Evolutionary conservation across 768 basidiomycete species (phyloP).

Genomic region (Boletus subcaerulescens): DNA sequence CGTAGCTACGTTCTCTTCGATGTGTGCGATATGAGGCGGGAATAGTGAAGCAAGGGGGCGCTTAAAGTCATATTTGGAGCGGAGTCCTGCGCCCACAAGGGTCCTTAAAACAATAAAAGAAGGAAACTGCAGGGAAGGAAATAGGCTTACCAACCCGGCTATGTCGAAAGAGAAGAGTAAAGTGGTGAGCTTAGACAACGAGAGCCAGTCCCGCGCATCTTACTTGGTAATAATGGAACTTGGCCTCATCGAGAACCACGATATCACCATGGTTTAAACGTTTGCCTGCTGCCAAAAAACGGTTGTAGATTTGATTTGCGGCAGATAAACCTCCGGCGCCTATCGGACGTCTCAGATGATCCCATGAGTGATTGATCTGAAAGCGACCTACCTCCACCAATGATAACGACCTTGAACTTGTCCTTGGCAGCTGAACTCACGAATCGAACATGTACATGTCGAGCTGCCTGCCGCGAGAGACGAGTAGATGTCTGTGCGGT

Average conservation of each 20-base stretch:
- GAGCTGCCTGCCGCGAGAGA: slow-evolving; percentile 3
- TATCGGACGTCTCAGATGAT: slow-evolving; percentile 28
- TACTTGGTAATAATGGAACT: slow-evolving; percentile 85
- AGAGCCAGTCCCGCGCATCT: slow-evolving; percentile 2
- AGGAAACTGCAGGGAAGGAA: not conserved
- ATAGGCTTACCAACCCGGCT: slow-evolving; percentile 83
- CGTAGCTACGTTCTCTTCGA: slow-evolving; percentile 64
- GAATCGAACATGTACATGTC: slow-evolving; percentile 17
- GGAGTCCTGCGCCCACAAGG: slow-evolving; percentile 86
- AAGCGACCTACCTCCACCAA: slow-evolving; percentile 71
- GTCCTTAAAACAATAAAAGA: slow-evolving; percentile 55
- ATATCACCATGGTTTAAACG: slow-evolving; percentile 72
- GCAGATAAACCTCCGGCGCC: slow-evolving; percentile 80
- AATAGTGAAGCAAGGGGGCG: slow-evolving; percentile 68
- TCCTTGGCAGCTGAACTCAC: slow-evolving; percentile 34
- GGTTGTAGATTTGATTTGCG: slow-evolving; percentile 84
- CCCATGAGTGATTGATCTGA: not conserved
- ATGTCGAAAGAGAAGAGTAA: not conserved
- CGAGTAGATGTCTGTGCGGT: not conserved
- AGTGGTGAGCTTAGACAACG: not conserved
- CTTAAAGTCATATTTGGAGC: slow-evolving; percentile 64
- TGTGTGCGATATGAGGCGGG: slow-evolving; percentile 67
- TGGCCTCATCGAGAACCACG: slow-evolving; percentile 78
- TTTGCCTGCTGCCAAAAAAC: slow-evolving; percentile 70
- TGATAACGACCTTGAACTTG: slow-evolving; percentile 79